Base-by-base conservation (phyloP, 73 alveolate genomes). In the Paramecium sonneborni region DNA sequence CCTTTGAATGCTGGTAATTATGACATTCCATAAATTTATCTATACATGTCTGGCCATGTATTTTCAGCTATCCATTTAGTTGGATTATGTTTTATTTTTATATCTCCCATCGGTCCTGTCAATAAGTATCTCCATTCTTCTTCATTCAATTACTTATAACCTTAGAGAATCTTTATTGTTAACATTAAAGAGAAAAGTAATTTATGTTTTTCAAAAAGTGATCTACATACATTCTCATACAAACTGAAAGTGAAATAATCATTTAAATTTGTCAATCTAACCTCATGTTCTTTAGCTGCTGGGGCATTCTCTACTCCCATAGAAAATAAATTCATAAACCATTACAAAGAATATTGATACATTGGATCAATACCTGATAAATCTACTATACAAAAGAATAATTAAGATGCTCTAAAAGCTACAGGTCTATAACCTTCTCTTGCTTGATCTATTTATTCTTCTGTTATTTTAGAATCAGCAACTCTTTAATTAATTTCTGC, bases 191-290 rank as follows among this genome's bases (percentile, higher is more conserved):
- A 97, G 97, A 98, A 99, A 26, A 99, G 95, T 34, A 98, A 88
- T 93, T 99, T 99, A 93, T 99, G 99, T 94, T 95, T 98, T 95
- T 99, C 99, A 86, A 99, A 99, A 46, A 99, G 98, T 35, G 99
- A 94, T 93, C 99, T 93, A 93, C 99, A 99, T 11, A 99, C 98
- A 91, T 98, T 98, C 85, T 99, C 99, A 93, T 99, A 99, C 57
- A 99, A 93, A 70, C 96, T 93, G 89, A 96, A 95, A 1, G 99
- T 98, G 94, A 99, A 98, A 93, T 92, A 96, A 94, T 95, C 96
- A 92, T 98, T 97, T 14, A 98, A 93, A 92, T 95, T 97, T 74
- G 52, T 89, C 32, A 98, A 92, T 96, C 99, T 91, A 93, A 95
- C 99, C 20, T 92, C 95, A 85, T 94, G 93, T 57, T 95, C 99